Evolutionary conservation across 441 rosid species (phyloP), one percentile per base, ranked within the genome.

Genomic region (Eutrema salsugineum): DNA sequence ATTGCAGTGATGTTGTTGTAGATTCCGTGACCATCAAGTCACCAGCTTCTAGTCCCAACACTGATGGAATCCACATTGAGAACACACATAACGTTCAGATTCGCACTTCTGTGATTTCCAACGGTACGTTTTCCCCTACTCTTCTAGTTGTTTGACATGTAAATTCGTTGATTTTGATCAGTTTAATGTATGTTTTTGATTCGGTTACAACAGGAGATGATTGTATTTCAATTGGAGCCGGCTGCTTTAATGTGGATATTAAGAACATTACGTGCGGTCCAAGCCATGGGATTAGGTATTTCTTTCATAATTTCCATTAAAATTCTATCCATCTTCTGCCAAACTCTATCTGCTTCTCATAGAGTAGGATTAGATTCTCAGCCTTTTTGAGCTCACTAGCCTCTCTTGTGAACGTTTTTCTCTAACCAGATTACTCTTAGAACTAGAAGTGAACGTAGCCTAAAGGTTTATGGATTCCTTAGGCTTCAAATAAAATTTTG

Each of bases 21-120:
- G 82, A 91, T 44, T 85, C 89, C 39, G 66, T 89, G 24, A 79
- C 67, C 64, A 84, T 89, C 27, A 82, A 79, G 17, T 85, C 98
- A 55, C 92, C 98, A 63, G 80, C 86, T n/a, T 66, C 72, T 12
- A 91, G 98, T 81, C 97, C 97, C 16, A 93, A 93, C 82, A 87
- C 98, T 0, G 96, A 91, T 70, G 98, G 96, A 14, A 93, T 91
- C 71, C 97, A 93, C 82, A 83, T 89, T 8, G 88, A 88, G 78
- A 89, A 91, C 84, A 84, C 97, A 47, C 85, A 80, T 5, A 78
- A 69, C 42, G 90, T 91, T 5, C 63, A 81, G 30, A 84, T 85
- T 61, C 82, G 80, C 57, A 70, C 88, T 63, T 84, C 89, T 7
- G 63, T 82, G 11, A 76, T 87, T 73, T 84, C 97, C 8, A 89